phyloP scores from a whole-genome alignment of 73 alveolate genomes.

The Stentor roeselii region DNA sequence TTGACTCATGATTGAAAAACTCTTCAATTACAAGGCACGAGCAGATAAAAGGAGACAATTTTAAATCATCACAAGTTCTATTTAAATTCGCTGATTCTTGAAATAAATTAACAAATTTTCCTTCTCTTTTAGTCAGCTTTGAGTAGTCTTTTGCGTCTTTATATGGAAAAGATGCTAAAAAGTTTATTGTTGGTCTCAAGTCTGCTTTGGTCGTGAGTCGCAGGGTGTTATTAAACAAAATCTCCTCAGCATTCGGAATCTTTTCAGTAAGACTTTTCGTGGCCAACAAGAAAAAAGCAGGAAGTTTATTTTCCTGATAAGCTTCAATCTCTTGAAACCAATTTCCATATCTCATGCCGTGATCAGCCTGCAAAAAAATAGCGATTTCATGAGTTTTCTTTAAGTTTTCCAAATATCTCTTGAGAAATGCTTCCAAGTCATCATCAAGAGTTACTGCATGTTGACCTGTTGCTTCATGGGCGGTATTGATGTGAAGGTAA shows the following conservation, averaged over 20 bases:
- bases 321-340: slow-evolving; percentile 25
- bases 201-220: slow-evolving; percentile 11
- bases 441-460: slow-evolving; percentile 17
- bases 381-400: not conserved
- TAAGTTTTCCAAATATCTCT: not conserved
- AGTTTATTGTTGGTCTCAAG: not conserved
- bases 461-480: slow-evolving; percentile 24
- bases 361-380: slow-evolving; percentile 17
- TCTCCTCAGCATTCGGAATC: not conserved
- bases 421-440: not conserved
- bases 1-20: not conserved
- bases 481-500: slow-evolving; percentile 13
- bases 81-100: not conserved
- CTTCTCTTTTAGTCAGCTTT: not conserved
- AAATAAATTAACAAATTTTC: not conserved
- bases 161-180: not conserved
- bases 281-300: not conserved
- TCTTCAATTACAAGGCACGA: slow-evolving; percentile 16
- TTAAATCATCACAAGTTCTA: slow-evolving; percentile 6
- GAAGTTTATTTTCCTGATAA: slow-evolving; percentile 11
- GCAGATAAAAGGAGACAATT: not conserved
- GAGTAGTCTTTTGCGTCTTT: too few relatives aligned
- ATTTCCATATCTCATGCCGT: slow-evolving; percentile 26
- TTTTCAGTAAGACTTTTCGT: not conserved
- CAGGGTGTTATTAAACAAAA: not conserved